Percentiles rank a stretch among this genome's conserved stretches.
Evolutionary conservation across 73 alveolate genomes (phyloP).

Genomic region (Effrenium voratum): DNA sequence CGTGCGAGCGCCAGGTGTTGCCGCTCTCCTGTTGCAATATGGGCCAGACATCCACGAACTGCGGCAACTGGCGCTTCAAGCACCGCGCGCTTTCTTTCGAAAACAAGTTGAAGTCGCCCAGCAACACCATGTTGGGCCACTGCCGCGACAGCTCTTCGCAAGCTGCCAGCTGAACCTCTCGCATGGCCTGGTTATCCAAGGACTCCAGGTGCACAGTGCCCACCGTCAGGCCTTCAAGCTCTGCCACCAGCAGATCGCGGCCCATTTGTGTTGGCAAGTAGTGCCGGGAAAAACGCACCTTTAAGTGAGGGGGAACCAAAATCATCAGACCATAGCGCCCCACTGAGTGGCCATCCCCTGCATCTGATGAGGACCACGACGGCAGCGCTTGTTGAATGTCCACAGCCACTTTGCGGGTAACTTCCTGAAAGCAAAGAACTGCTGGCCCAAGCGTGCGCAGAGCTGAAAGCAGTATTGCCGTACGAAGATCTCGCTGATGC

Average conservation of each 20-base stretch:
- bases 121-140: neutral
- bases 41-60: too few relatives aligned
- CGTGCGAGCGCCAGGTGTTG: too few relatives aligned
- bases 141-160: neutral
- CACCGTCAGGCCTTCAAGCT: neutral
- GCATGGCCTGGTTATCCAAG: neutral
- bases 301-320: neutral
- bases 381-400: slow-evolving; percentile 22
- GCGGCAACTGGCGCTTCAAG: neutral
- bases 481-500: neutral
- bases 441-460: neutral
- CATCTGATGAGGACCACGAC: slow-evolving; percentile 8
- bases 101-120: slow-evolving; percentile 7
- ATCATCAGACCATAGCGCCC: neutral
- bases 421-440: slow-evolving; percentile 1
- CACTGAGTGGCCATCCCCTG: neutral
- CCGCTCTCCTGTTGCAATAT: too few relatives aligned
- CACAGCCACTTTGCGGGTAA: neutral
- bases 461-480: neutral
- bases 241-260: neutral
- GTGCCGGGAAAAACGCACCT: neutral
- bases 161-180: neutral
- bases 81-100: neutral
- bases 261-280: slow-evolving; percentile 14
- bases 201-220: slow-evolving; percentile 32